phyloP scores from a whole-genome alignment of 495 filamentous ascomycete species.

The Trichoderma erinaceum region DNA sequence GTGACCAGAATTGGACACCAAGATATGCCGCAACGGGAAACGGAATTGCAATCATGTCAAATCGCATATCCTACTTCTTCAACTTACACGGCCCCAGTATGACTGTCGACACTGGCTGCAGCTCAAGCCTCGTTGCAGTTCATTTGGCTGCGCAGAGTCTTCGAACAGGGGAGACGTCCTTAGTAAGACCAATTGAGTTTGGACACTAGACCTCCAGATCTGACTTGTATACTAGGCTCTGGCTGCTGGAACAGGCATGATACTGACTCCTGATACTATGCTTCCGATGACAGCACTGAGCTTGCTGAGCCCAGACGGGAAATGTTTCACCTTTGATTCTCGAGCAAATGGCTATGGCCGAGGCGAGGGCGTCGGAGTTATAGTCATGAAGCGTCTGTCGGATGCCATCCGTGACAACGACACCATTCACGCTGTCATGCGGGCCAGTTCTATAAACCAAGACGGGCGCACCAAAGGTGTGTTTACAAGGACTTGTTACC shows the following conservation, averaged over 20 bases:
- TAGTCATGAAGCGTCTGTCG: slow-evolving; percentile 47
- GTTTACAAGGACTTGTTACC: neutral
- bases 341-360: slow-evolving; percentile 45
- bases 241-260: slow-evolving; percentile 27
- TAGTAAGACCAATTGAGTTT: slow-evolving; percentile 19
- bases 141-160: slow-evolving; percentile 68
- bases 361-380: slow-evolving; percentile 48
- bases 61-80: slow-evolving; percentile 46
- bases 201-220: neutral
- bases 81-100: slow-evolving; percentile 43
- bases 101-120: slow-evolving; percentile 50
- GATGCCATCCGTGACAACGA: slow-evolving; percentile 43
- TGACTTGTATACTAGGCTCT: slow-evolving; percentile 22
- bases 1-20: slow-evolving; percentile 23
- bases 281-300: slow-evolving; percentile 24
- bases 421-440: slow-evolving; percentile 51
- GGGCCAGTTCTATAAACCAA: slow-evolving; percentile 41
- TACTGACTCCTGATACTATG: slow-evolving; percentile 27
- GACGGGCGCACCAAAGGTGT: slow-evolving; percentile 38
- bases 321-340: slow-evolving; percentile 30
- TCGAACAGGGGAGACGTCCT: slow-evolving; percentile 39
- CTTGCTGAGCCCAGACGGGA: slow-evolving; percentile 25
- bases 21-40: slow-evolving; percentile 29
- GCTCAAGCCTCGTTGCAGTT: slow-evolving; percentile 37
- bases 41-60: slow-evolving; percentile 39